These are phyloP conservation scores for Leucosporidium scottii DNA, from an alignment of 768 basidiomycete genomes.

Conservation along the genomic window DNA sequence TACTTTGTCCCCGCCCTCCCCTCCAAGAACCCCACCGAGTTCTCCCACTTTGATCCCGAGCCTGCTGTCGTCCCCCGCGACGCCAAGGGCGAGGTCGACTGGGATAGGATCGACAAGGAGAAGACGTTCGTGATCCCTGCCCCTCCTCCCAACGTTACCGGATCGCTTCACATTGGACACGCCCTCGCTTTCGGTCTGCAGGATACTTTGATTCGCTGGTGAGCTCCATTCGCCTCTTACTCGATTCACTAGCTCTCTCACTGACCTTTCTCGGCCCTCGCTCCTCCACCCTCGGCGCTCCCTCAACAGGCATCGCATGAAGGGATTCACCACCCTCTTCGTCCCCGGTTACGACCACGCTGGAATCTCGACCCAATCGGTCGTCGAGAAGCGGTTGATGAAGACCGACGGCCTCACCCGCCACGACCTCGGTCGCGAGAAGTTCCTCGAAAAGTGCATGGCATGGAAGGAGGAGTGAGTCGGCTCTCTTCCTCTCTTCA, in stretches of 20 bases:
- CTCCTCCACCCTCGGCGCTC: not conserved
- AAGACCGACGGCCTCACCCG: conserved; percentile 74
- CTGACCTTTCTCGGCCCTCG: not conserved
- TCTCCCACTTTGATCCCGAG: conserved; percentile 28
- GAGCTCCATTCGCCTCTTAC: conserved; percentile 35
- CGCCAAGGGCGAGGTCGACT: conserved; percentile 58
- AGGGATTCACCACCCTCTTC: conserved; percentile 81
- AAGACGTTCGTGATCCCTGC: conserved; percentile 76
- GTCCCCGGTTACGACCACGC: conserved; percentile 97
- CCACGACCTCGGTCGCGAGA: conserved; percentile 90
- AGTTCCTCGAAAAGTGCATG: conserved; percentile 81
- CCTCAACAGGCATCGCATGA: conserved; percentile 77
- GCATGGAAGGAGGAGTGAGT: conserved; percentile 95
- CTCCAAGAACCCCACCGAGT: conserved; percentile 20
- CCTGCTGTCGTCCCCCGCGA: conserved; percentile 26
- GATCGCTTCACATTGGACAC: conserved; percentile 90
- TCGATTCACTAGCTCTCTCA: not conserved
- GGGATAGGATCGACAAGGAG: conserved; percentile 73
- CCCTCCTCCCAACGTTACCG: conserved; percentile 96
- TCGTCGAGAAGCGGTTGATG: conserved; percentile 86
- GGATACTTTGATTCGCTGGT: conserved; percentile 84
- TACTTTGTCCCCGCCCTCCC: conserved; percentile 31
- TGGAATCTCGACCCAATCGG: conserved; percentile 94
- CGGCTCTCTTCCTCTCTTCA: not conserved
- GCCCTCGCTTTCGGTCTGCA: conserved; percentile 86